These are phyloP conservation scores for Linnemannia exigua DNA, from an alignment of 192 early-diverging fungal genomes.

Conservation along the genomic window DNA sequence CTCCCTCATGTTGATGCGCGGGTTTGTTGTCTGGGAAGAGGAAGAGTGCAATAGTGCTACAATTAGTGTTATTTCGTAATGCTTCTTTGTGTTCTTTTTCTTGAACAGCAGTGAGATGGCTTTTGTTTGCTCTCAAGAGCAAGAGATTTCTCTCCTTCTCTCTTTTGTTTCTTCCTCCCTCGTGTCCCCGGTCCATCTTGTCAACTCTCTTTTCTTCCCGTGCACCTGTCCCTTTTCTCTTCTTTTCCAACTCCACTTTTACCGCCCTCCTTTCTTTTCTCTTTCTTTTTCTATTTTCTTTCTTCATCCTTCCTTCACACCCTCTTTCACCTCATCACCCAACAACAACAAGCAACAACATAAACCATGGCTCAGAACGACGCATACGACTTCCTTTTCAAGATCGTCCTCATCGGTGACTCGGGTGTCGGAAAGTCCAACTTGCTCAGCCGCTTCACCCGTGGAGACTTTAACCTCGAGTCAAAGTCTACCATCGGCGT, in stretches of 20 bases:
- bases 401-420: constrained; percentile 81
- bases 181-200: background rate
- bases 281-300: constrained; percentile 3
- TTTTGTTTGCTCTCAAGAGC: too few relatives aligned
- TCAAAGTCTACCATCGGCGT: constrained; percentile 61
- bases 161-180: background rate
- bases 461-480: constrained; percentile 61
- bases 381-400: constrained; percentile 81
- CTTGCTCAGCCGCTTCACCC: constrained; percentile 82
- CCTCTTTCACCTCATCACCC: constrained; percentile 1
- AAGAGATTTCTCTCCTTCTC: background rate
- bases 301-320: background rate
- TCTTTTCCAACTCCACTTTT: background rate
- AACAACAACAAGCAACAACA: background rate
- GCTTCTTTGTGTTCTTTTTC: too few relatives aligned
- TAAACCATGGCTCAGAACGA: constrained; percentile 68
- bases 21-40: too few relatives aligned
- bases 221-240: background rate
- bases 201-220: background rate
- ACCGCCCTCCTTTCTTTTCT: background rate
- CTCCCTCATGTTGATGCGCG: too few relatives aligned
- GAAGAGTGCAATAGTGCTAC: too few relatives aligned
- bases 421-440: constrained; percentile 89
- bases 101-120: too few relatives aligned
- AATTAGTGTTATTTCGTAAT: too few relatives aligned